Percentiles rank a stretch among this genome's conserved stretches.
phyloP scores from a whole-genome alignment of 768 basidiomycete genomes.

The Clavulina sp. region DNA sequence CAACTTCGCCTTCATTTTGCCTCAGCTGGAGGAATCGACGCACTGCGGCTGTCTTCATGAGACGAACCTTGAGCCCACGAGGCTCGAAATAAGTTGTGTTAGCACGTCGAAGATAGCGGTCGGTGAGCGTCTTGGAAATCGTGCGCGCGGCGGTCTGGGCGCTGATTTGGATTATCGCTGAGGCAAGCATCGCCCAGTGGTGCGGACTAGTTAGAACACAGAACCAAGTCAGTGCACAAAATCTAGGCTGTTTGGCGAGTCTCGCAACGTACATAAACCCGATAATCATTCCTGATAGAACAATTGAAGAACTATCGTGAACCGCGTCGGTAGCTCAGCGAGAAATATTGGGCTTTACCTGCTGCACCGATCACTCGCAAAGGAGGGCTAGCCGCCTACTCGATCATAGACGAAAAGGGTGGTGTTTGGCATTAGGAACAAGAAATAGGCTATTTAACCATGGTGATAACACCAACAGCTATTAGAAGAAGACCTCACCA shows the following conservation, averaged over 20 bases:
- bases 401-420: background rate
- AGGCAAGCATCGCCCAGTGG: conserved; percentile 4
- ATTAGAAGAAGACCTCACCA: background rate
- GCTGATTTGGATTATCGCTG: background rate
- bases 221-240: background rate
- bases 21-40: conserved; percentile 1
- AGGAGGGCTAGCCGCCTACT: conserved; percentile 4
- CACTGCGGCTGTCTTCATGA: conserved; percentile 6
- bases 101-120: conserved; percentile 6
- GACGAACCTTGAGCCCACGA: conserved; percentile 4
- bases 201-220: conserved; percentile 3
- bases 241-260: background rate
- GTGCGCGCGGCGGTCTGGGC: conserved; percentile 5
- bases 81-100: conserved; percentile 6
- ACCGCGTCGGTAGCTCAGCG: background rate
- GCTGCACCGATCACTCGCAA: conserved; percentile 6
- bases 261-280: conserved; percentile 7
- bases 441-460: background rate
- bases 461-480: background rate
- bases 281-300: background rate
- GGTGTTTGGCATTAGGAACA: background rate
- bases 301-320: background rate
- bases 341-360: background rate
- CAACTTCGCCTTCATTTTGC: too few relatives aligned
- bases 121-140: conserved; percentile 7